Base-by-base conservation (phyloP, 2,329 filamentous ascomycete species). In the Microcera coccophila region DNA sequence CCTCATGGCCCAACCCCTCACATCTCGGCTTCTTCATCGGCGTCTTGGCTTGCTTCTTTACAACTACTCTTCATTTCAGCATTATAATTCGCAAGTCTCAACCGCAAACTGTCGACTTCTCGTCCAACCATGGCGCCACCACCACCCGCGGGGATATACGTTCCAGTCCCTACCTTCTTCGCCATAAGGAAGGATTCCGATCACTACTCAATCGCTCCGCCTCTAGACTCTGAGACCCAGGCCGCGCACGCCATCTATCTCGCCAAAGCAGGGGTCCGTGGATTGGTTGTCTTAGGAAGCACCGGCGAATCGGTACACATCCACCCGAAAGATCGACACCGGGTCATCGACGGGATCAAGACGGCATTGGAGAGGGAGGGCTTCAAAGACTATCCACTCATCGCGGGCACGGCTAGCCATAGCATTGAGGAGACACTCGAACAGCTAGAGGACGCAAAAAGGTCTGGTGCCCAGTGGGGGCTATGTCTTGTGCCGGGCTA, bases 81-180 rank as follows among this genome's bases (percentile, higher is more conserved):
- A n/a, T n/a, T n/a, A n/a, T n/a, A n/a, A n/a, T n/a, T n/a, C n/a
- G n/a, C n/a, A 39, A 21, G 26, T 32, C 32, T n/a, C 11, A 29
- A 3, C 11, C 24, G 22, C 14, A 9, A 51, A 38, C 46, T 46
- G 16, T 28, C 4, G 16, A 4, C 26, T 9, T 28, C n/a, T 21
- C 4, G 15, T 9, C 26, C 11, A 18, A 40, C n/a, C 33, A 62
- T 65, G 61, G 45, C 56, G 24, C 35, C 55, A 34, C 42, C 63
- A 47, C 76, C 76, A 31, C 75, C 76, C 20, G 70, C 72, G 34
- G 78, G 78, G 49, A 73, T 81, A 54, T 80, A 76, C 56, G 77
- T 81, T 45, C 77, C 77, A 33, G 72, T 81, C 33, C 81, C 81
- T 5, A 84, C 81, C 38, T 84, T 85, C 69, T 84, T 82, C 68